These are phyloP conservation scores for Trichosporon sp. DNA, from an alignment of 1,284 basidiomycete species.

Conservation along the genomic window DNA sequence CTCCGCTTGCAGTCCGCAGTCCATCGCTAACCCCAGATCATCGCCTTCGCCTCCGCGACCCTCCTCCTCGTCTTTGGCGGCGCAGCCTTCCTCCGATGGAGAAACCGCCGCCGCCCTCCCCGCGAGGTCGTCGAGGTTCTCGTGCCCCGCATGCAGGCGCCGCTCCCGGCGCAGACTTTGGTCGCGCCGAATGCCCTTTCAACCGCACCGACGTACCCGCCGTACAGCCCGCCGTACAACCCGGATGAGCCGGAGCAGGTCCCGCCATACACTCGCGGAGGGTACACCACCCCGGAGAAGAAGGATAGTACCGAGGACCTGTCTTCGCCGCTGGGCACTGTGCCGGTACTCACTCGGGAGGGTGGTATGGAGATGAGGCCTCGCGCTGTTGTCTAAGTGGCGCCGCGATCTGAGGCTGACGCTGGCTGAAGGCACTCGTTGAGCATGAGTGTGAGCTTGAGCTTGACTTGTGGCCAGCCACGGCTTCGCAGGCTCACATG, in stretches of 20 bases:
- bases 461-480: no score
- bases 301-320: background rate
- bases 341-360: background rate
- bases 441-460: no score
- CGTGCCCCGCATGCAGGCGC: no score
- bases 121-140: no score
- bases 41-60: background rate
- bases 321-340: background rate
- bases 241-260: background rate
- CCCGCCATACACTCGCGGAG: background rate
- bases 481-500: no score
- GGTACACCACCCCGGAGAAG: background rate
- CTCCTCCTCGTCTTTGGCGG: background rate
- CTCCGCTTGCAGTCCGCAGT: no score
- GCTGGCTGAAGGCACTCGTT: no score
- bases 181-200: no score
- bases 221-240: background rate
- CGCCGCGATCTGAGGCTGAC: no score
- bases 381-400: background rate
- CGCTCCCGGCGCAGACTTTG: no score
- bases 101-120: background rate
- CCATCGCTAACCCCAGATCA: background rate
- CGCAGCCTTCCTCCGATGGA: background rate
- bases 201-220: background rate
- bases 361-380: no score